These are phyloP conservation scores for Massarina eburnea DNA, from an alignment of 2,329 filamentous ascomycete species.

Conservation along the genomic window DNA sequence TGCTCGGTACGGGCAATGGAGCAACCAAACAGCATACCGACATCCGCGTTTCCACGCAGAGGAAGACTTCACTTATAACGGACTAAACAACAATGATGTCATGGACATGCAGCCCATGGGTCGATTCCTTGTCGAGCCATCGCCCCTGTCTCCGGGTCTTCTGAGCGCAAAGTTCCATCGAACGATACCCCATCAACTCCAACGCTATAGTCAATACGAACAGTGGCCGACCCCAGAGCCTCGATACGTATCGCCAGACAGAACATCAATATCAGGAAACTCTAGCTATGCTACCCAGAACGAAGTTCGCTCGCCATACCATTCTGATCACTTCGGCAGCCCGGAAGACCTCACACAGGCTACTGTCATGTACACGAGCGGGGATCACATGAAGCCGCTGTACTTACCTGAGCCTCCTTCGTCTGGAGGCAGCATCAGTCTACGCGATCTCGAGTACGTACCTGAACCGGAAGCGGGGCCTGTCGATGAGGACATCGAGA, in stretches of 20 bases:
- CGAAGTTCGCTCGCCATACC: conserved; percentile 31
- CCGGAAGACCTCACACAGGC: conserved; percentile 20
- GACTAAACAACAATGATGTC: conserved; percentile 18
- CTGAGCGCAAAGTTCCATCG: conserved; percentile 29
- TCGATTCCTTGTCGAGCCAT: conserved; percentile 36
- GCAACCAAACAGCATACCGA: conserved; percentile 14
- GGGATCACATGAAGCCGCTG: conserved; percentile 16
- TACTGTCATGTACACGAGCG: conserved; percentile 19
- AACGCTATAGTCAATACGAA: conserved; percentile 18
- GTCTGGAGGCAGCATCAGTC: conserved; percentile 21
- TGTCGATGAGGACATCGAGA: conserved; percentile 27
- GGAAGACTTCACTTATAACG: conserved; percentile 20
- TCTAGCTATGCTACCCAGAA: conserved; percentile 35
- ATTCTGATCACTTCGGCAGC: conserved; percentile 19
- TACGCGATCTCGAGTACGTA: conserved; percentile 37
- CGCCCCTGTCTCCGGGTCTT: conserved; percentile 27
- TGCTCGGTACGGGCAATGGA: conserved; percentile 14
- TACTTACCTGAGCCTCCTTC: conserved; percentile 13
- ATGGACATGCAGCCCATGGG: conserved; percentile 35
- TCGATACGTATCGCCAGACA: conserved; percentile 38
- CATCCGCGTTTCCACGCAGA: conserved; percentile 16
- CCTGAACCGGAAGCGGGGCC: conserved; percentile 26
- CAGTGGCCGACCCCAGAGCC: conserved; percentile 25
- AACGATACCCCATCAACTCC: conserved; percentile 16
- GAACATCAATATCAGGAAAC: conserved; percentile 32